Percentiles rank a stretch among this genome's conserved stretches.
phyloP scores from a whole-genome alignment of 108 stramenopile species.

The Asterionellopsis glacialis region DNA sequence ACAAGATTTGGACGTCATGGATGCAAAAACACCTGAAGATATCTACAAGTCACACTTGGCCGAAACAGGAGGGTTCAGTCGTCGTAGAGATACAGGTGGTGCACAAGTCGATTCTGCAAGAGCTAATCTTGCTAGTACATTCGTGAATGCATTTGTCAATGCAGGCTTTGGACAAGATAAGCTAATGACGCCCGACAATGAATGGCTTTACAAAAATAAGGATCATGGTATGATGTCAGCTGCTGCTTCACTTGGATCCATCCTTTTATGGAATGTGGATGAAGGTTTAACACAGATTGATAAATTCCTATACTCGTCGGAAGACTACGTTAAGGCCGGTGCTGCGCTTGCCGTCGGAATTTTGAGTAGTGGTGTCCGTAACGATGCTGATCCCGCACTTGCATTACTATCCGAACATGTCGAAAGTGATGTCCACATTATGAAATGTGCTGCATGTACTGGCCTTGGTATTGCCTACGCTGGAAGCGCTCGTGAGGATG shows the following conservation, averaged over 20 bases:
- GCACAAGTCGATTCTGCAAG: conserved; percentile 94
- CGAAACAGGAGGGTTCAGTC: conserved; percentile 89
- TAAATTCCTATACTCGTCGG: conserved; percentile 94
- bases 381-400: conserved; percentile 96
- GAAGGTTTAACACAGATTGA: conserved; percentile 98
- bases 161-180: conserved; percentile 96
- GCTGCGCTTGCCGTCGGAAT: conserved; percentile 97
- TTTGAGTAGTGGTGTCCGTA: conserved; percentile 89
- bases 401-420: conserved; percentile 94
- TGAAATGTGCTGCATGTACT: conserved; percentile 88
- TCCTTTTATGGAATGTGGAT: conserved; percentile 98
- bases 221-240: conserved; percentile 98
- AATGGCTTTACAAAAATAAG: conserved; percentile 98
- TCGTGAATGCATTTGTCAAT: conserved; percentile 99
- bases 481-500: conserved; percentile 90
- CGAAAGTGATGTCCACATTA: conserved; percentile 69
- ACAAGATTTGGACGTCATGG: conserved; percentile 92
- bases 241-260: conserved; percentile 93
- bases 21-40: conserved; percentile 96
- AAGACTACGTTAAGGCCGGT: conserved; percentile 96
- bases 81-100: conserved; percentile 74
- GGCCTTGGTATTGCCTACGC: conserved; percentile 98
- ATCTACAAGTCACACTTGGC: conserved; percentile 99
- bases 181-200: conserved; percentile 87
- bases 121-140: conserved; percentile 97